Evolutionary conservation across 139 green algal genomes (phyloP), one percentile per base, ranked within the genome.

Genomic region (Chlamydomonas urium): DNA sequence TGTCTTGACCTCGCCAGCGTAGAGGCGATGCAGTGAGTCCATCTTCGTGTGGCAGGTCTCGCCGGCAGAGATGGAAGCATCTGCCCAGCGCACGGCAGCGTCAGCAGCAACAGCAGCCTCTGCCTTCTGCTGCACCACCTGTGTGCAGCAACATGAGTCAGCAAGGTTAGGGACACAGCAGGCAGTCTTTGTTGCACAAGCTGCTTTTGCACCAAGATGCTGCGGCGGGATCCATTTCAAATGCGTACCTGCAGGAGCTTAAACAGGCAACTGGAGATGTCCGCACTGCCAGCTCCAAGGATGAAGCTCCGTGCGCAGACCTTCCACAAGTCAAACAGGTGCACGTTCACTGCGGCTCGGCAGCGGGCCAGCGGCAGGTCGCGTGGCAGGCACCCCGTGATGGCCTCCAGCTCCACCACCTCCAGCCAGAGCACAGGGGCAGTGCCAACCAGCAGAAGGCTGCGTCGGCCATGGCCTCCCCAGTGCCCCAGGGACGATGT

Each of bases 351-450:
- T 14, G 53, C 53, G 29, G 53, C 10, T 5, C 60, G 14, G 60
- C 60, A 68, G 31, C 60, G 31, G 8, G 33, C 60, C 60, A 68
- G 31, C 23, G 60, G 31, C 23, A 47, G 60, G 33, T 68, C 60
- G 17, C 33, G 14, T 14, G 60, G 60, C 14, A 68, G 60, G 33
- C 31, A 47, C 6, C 60, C 60, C 8, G 31, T 47, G 31, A 68
- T 47, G 19, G 33, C 31, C 31, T 42, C 60, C 33, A 68, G 60
- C 60, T 68, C 60, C 23, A n/a, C 31, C 5, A n/a, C 60, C 60
- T 68, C 60, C 17, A 68, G 19, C 60, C 60, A 68, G 10, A 68
- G 60, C 4, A 14, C 37, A 5, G 60, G 60, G 31, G 60, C 60
- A 6, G 14, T 42, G 60, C 60, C 60, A 4, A 68, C 60, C 10